A percentile compares a stretch with the other conserved stretches of the same genome.
Evolutionary conservation across 352 stramenopile species (phyloP).

Genomic region (Phytophthora pistaciae): DNA sequence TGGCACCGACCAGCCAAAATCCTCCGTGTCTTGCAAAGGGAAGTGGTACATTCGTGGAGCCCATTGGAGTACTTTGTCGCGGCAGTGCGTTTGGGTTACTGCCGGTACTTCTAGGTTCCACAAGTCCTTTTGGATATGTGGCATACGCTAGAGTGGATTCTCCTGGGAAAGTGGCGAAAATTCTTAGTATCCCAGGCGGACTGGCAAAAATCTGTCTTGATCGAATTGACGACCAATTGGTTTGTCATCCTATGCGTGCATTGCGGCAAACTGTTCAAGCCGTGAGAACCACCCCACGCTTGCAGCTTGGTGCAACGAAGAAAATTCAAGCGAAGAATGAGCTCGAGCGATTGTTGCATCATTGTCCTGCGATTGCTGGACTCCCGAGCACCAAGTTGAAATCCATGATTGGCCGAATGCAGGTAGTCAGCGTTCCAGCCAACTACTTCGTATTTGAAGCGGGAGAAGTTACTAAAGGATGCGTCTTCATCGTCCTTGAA

Average conservation of each 20-base stretch:
- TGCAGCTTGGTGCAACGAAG: background rate
- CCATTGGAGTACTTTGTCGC: slow-evolving; percentile 45
- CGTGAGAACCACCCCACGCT: slow-evolving; percentile 1
- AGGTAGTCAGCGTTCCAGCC: slow-evolving; percentile 28
- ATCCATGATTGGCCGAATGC: slow-evolving; percentile 17
- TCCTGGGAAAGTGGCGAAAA: slow-evolving; percentile 6
- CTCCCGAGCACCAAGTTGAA: slow-evolving; percentile 32
- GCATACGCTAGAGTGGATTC: slow-evolving; percentile 30
- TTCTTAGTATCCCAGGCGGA: slow-evolving; percentile 42
- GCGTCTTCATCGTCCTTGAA: slow-evolving; percentile 29
- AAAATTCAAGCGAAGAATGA: slow-evolving; percentile 7
- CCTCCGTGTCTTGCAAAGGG: background rate
- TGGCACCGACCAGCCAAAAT: background rate
- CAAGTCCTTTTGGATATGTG: slow-evolving; percentile 51
- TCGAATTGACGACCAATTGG: slow-evolving; percentile 40
- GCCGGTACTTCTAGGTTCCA: slow-evolving; percentile 45
- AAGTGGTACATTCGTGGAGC: slow-evolving; percentile 25
- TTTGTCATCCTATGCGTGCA: slow-evolving; percentile 53
- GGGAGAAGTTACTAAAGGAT: slow-evolving; percentile 27
- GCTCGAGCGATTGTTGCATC: slow-evolving; percentile 31
- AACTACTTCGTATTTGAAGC: slow-evolving; percentile 36
- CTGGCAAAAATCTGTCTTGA: slow-evolving; percentile 39
- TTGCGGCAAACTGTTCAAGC: slow-evolving; percentile 41
- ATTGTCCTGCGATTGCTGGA: slow-evolving; percentile 27
- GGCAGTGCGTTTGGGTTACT: slow-evolving; percentile 53